Evolutionary conservation across 306 rosid genomes (phyloP).

Genomic region (Vigna reflexopilosa): DNA sequence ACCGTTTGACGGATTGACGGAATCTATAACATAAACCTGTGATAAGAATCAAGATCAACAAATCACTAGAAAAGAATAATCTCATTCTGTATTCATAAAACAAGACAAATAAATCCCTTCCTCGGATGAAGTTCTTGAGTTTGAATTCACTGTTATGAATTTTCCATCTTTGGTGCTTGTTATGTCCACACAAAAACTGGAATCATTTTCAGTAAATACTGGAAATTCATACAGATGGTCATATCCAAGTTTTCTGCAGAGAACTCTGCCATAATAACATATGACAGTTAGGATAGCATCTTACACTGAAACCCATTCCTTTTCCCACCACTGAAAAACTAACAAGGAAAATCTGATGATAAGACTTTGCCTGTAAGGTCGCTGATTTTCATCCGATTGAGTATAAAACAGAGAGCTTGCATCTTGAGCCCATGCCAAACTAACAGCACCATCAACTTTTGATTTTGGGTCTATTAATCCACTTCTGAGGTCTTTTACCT

Average conservation of each 20-base stretch:
- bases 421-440: conserved; percentile 90
- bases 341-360: not conserved
- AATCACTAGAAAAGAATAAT: conserved; percentile 38
- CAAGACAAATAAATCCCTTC: conserved; percentile 72
- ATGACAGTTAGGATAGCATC: conserved; percentile 36
- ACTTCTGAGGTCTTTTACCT: conserved; percentile 79
- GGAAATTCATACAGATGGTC: conserved; percentile 51
- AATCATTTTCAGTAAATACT: conserved; percentile 74
- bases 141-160: conserved; percentile 96
- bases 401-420: conserved; percentile 76
- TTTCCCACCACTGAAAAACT: not conserved
- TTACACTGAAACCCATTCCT: conserved; percentile 17
- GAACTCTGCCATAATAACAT: conserved; percentile 66
- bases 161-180: conserved; percentile 97
- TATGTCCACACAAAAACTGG: conserved; percentile 90
- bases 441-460: conserved; percentile 68
- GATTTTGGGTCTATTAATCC: conserved; percentile 60
- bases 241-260: conserved; percentile 66
- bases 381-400: conserved; percentile 77
- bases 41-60: conserved; percentile 48
- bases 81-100: conserved; percentile 18
- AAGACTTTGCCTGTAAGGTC: conserved; percentile 82
- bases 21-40: conserved; percentile 87
- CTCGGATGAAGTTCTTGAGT: conserved; percentile 99
- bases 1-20: conserved; percentile 66